Conservation (phyloP, 1,284 basidiomycete species). For the Ganoderma meredithae region DNA sequence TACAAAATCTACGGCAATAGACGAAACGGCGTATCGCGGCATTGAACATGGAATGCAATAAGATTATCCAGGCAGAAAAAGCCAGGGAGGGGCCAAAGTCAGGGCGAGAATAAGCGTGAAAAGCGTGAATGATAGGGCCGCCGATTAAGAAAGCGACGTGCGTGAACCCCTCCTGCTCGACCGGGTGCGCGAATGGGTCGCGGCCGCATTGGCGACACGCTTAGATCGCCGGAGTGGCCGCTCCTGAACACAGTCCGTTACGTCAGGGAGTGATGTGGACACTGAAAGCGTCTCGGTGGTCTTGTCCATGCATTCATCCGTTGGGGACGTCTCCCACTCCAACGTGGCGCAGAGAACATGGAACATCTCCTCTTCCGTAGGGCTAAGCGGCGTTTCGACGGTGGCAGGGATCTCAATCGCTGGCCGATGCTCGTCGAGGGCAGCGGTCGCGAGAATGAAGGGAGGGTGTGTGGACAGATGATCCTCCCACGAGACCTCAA, state of each 20-base stretch:
- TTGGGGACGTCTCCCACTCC: constrained; percentile 55
- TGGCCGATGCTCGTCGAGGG: constrained; percentile 32
- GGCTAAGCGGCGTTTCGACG: constrained; percentile 61
- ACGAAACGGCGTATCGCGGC: constrained; percentile 15
- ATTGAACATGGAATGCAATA: constrained; percentile 41
- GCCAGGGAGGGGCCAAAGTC: constrained; percentile 3
- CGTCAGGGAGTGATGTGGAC: constrained; percentile 11
- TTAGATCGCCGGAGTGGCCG: constrained; percentile 67
- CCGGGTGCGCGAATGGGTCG: constrained; percentile 52
- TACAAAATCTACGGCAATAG: constrained; percentile 35
- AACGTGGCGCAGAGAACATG: constrained; percentile 62
- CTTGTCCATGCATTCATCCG: constrained; percentile 13
- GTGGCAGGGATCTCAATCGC: constrained; percentile 28
- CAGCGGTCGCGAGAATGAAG: constrained; percentile 40
- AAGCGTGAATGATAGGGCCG: constrained; percentile 28
- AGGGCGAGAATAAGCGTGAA: constrained; percentile 11
- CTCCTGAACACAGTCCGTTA: constrained; percentile 29
- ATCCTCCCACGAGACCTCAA: constrained; percentile 38
- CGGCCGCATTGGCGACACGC: constrained; percentile 65
- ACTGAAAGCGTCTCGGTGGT: constrained; percentile 6
- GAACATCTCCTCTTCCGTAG: constrained; percentile 76
- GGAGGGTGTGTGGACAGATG: constrained; percentile 39
- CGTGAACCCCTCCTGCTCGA: constrained; percentile 44
- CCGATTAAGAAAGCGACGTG: constrained; percentile 43
- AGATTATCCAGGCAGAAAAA: constrained; percentile 33